Base-by-base conservation (phyloP, 306 rosid species). In the Prosopis cineraria region DNA sequence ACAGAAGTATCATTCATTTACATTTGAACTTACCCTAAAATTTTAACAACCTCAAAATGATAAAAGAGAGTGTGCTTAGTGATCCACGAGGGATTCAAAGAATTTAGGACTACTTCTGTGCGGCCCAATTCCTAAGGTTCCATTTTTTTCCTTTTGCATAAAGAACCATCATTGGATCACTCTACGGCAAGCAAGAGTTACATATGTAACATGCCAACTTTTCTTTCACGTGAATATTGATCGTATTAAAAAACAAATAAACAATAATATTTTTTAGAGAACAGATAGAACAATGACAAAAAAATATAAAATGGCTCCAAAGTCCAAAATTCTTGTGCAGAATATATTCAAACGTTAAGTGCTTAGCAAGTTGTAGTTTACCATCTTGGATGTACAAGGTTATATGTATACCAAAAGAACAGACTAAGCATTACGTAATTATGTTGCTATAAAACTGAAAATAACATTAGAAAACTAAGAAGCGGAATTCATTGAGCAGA, bases 41-140 rank as follows among this genome's bases (percentile, higher is more conserved):
- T 80, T 81, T 92, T 91, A 74, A 92, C 87, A 78, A 85, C 89
- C 88, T 92, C 90, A 74, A 92, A 92, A 72, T 90, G 93, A 78
- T 82, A 90, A 19, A 84, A 83, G 76, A 90, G 72, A 66, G 77
- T 84, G 63, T 85, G 91, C 69, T 84, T 92, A 60, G 83, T 74
- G 77, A 90, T 92, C 97, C 97, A 92, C 31, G 78, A 75, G 34
- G 95, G 95, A 79, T 86, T 83, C 66, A 87, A 78, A 25, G 97
- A 88, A 86, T 92, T 88, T 41, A 83, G 75, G 78, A 92, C 75
- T 47, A 92, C 93, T 86, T 92, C 97, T 0, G 97, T 92, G 71
- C 97, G 97, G 70, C 83, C 81, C 71, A 92, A 80, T 81, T 92
- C 95, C 79, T 78, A 74, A 75, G 90, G 86, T 78, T 78, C 95